Conservation (phyloP, 495 filamentous ascomycete genomes). For the Cudoniella acicularis region DNA sequence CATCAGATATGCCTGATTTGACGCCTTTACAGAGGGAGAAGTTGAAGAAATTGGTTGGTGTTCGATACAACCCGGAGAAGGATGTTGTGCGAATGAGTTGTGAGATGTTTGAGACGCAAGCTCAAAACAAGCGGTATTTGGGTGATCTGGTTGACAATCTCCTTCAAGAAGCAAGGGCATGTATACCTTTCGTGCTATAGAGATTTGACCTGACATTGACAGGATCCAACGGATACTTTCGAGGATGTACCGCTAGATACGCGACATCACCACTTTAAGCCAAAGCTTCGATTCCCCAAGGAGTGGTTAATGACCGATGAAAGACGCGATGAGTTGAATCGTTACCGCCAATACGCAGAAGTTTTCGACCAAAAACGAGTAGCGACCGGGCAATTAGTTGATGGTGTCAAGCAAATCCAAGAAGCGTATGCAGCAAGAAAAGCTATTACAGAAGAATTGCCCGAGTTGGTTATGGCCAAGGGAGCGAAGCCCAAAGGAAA, state of each 20-base stretch:
- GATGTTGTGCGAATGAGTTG: constrained; percentile 85
- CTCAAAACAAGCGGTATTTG: constrained; percentile 95
- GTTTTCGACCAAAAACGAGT: constrained; percentile 43
- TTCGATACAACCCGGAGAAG: constrained; percentile 86
- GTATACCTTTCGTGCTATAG: constrained; percentile 8
- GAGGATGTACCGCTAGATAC: constrained; percentile 88
- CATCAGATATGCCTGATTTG: constrained; percentile 63
- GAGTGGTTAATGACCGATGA: constrained; percentile 75
- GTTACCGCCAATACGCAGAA: constrained; percentile 46
- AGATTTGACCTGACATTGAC: constrained; percentile 1
- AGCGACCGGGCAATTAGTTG: constrained; percentile 45
- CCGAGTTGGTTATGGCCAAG: constrained; percentile 30
- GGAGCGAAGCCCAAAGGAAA: background rate
- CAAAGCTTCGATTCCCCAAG: constrained; percentile 68
- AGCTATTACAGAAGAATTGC: constrained; percentile 9
- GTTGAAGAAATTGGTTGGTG: constrained; percentile 79
- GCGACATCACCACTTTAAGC: constrained; percentile 75
- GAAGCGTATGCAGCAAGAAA: constrained; percentile 27
- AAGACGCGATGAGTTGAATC: constrained; percentile 60
- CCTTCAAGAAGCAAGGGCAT: constrained; percentile 69
- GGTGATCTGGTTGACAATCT: constrained; percentile 71
- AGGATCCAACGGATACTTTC: constrained; percentile 75
- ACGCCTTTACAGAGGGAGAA: constrained; percentile 66
- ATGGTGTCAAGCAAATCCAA: constrained; percentile 52
- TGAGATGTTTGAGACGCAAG: constrained; percentile 80